A percentile compares a stretch with the other conserved stretches of the same genome.
These are phyloP conservation scores for Hypoxylon trugodes DNA, from an alignment of 495 filamentous ascomycete genomes.

Conservation along the genomic window DNA sequence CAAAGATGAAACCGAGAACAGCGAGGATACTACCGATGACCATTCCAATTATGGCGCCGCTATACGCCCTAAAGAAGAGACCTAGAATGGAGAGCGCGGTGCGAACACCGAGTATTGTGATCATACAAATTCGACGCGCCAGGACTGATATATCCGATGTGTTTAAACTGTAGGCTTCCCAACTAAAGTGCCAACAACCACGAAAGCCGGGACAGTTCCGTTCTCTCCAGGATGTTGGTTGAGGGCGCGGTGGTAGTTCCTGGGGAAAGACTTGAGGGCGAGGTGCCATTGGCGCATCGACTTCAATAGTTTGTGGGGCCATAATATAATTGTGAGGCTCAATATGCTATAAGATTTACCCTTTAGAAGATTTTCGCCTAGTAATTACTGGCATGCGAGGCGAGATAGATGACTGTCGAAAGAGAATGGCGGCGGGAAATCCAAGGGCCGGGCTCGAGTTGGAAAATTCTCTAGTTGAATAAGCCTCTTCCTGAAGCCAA, in stretches of 20 bases:
- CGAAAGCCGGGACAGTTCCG: slow-evolving; percentile 29
- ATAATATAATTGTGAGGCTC: neutral
- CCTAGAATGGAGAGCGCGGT: slow-evolving; percentile 21
- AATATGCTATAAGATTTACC: no score
- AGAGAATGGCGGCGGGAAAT: no score
- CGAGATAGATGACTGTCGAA: no score
- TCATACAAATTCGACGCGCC: slow-evolving; percentile 30
- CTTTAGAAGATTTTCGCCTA: no score
- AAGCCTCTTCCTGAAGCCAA: no score
- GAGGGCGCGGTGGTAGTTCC: slow-evolving; percentile 27
- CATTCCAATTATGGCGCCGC: slow-evolving; percentile 8
- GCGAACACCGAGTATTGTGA: slow-evolving; percentile 13
- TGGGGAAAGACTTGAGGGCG: slow-evolving; percentile 2
- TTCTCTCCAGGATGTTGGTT: slow-evolving; percentile 14
- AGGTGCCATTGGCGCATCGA: neutral
- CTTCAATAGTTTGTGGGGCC: neutral
- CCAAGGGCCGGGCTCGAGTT: no score
- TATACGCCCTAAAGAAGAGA: slow-evolving; percentile 16
- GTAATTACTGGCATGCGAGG: no score
- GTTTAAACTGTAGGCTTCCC: slow-evolving; percentile 29
- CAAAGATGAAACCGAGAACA: slow-evolving; percentile 29
- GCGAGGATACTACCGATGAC: slow-evolving; percentile 24
- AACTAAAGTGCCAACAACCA: slow-evolving; percentile 30
- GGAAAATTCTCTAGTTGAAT: no score
- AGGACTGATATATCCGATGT: slow-evolving; percentile 6